A percentile compares a stretch with the other conserved stretches of the same genome.
phyloP scores from a whole-genome alignment of 1,284 basidiomycete genomes.

The Fistulinella cinereoalba region DNA sequence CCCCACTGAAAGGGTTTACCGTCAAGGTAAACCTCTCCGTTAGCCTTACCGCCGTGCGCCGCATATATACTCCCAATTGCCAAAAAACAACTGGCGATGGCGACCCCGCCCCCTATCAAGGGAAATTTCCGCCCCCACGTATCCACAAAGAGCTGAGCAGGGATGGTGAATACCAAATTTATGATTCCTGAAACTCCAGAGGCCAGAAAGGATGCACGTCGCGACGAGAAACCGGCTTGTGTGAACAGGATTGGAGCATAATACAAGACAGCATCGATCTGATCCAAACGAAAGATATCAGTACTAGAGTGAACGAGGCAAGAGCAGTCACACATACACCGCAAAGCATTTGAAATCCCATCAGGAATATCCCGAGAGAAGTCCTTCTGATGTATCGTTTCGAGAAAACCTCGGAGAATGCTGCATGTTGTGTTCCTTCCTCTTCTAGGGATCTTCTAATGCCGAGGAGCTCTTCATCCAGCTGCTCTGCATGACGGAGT shows the following conservation, averaged over 20 bases:
- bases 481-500: slow-evolving; percentile 10
- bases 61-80: slow-evolving; percentile 45
- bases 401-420: slow-evolving; percentile 32
- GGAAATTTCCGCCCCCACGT: slow-evolving; percentile 46
- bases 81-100: slow-evolving; percentile 40
- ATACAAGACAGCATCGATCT: slow-evolving; percentile 34
- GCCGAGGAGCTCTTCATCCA: slow-evolving; percentile 23
- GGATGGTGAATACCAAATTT: slow-evolving; percentile 43
- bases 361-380: slow-evolving; percentile 45
- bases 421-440: slow-evolving; percentile 13
- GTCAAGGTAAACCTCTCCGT: slow-evolving; percentile 22
- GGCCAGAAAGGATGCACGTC: slow-evolving; percentile 48
- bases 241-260: slow-evolving; percentile 52
- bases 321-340: slow-evolving; percentile 26
- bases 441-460: slow-evolving; percentile 27
- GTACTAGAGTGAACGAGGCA: slow-evolving; percentile 16
- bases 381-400: slow-evolving; percentile 38
- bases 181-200: slow-evolving; percentile 52
- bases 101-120: slow-evolving; percentile 44
- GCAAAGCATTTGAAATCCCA: slow-evolving; percentile 43
- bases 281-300: slow-evolving; percentile 9
- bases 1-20: slow-evolving; percentile 38
- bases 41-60: slow-evolving; percentile 29
- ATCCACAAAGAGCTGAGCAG: slow-evolving; percentile 42
- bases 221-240: slow-evolving; percentile 47